A percentile compares a stretch with the other conserved stretches of the same genome.
Conservation (phyloP, 345 rosid species). For the Eutrema japonicum region DNA sequence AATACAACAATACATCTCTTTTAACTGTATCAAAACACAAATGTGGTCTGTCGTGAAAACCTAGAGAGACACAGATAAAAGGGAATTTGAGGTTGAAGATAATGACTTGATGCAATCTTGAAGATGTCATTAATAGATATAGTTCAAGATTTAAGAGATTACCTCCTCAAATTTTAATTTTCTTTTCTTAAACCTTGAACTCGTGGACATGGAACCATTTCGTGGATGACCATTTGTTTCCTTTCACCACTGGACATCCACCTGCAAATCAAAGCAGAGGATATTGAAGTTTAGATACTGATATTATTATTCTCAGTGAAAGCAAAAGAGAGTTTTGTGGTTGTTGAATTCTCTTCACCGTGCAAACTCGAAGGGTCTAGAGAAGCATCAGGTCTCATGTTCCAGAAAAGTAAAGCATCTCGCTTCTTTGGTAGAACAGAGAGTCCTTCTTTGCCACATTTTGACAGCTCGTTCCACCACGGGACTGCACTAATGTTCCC, state of each 20-base stretch:
- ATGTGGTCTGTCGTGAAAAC: conserved; percentile 9
- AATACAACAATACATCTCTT: conserved; percentile 32
- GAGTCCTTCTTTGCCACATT: conserved; percentile 86
- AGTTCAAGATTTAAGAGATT: conserved; percentile 24
- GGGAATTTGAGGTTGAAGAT: not conserved
- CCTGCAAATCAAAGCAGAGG: conserved; percentile 51
- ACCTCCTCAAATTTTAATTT: conserved; percentile 21
- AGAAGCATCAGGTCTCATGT: conserved; percentile 92
- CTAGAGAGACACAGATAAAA: conserved; percentile 8
- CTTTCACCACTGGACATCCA: conserved; percentile 93
- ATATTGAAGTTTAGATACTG: conserved; percentile 18
- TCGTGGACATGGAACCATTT: conserved; percentile 92
- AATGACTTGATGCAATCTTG: not conserved
- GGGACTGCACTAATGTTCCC: conserved; percentile 85
- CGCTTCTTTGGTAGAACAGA: conserved; percentile 92
- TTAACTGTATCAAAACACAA: conserved; percentile 34
- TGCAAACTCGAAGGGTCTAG: conserved; percentile 87
- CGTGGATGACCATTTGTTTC: conserved; percentile 98
- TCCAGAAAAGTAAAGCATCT: conserved; percentile 98
- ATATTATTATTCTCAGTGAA: not conserved
- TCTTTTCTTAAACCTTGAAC: conserved; percentile 54
- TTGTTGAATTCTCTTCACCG: conserved; percentile 54
- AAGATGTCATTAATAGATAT: not conserved
- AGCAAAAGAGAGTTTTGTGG: not conserved
- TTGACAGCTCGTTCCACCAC: conserved; percentile 91